These are phyloP conservation scores for Trichoderma koningii DNA, from an alignment of 2,329 filamentous ascomycete species.

Conservation along the genomic window DNA sequence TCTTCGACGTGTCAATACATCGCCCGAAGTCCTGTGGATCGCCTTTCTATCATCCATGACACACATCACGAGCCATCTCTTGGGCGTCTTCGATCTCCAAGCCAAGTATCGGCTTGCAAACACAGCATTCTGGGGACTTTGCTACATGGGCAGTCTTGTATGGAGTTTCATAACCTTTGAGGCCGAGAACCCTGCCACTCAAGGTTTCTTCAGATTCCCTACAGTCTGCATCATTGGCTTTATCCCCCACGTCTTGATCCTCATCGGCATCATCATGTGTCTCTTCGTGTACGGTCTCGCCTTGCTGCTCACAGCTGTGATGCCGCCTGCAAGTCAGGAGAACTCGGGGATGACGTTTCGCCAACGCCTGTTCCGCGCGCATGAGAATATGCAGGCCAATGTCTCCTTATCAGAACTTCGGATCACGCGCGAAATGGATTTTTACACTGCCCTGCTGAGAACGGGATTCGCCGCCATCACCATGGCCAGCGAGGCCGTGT, in stretches of 20 bases:
- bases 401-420: slow-evolving; percentile 79
- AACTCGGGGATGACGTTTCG: slow-evolving; percentile 46
- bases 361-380: slow-evolving; percentile 69
- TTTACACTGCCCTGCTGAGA: slow-evolving; percentile 86
- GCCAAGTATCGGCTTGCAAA: slow-evolving; percentile 78
- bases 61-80: slow-evolving; percentile 78
- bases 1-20: slow-evolving; percentile 78
- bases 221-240: slow-evolving; percentile 95
- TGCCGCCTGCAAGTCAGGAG: slow-evolving; percentile 36
- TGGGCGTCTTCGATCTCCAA: slow-evolving; percentile 81
- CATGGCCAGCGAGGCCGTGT: slow-evolving; percentile 93
- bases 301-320: slow-evolving; percentile 68
- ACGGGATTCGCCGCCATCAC: slow-evolving; percentile 87
- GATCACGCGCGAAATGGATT: slow-evolving; percentile 86
- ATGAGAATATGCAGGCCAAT: slow-evolving; percentile 89
- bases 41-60: slow-evolving; percentile 87
- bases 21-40: slow-evolving; percentile 84
- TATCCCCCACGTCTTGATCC: slow-evolving; percentile 86
- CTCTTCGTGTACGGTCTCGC: slow-evolving; percentile 76
- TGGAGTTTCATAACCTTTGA: slow-evolving; percentile 71
- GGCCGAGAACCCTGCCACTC: slow-evolving; percentile 58
- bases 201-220: slow-evolving; percentile 80
- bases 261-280: slow-evolving; percentile 77
- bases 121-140: slow-evolving; percentile 85
- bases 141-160: slow-evolving; percentile 83